Evolutionary conservation across 2,329 filamentous ascomycete species (phyloP), one percentile per base, ranked within the genome.

Genomic region (Cladophialophora psammophila): DNA sequence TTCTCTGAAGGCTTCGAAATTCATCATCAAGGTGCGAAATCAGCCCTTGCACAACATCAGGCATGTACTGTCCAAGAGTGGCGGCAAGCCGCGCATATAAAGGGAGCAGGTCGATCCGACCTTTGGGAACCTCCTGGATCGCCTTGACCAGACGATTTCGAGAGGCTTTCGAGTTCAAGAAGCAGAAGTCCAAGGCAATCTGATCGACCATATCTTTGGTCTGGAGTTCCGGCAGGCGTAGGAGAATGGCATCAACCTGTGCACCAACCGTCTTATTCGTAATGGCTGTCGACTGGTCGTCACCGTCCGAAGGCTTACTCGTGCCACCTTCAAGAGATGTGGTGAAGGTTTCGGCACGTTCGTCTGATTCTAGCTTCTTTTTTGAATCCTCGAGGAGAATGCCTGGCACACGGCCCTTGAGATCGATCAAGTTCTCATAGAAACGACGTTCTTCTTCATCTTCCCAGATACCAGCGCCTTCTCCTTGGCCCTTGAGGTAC

Each of bases 381-480:
- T 96, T 97, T 61, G 88, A 88, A 73, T 98, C 95, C 75, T 99
- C 95, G 0, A 99, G 87, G 8, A 99, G 83, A 73, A 99, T 96
- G 1, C 91, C 91, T 0, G 95, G 96, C 2, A 99, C 95, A 73
- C 97, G 96, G 73, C 96, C 95, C 76, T 96, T 97, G 15, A 99
- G 83, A 76, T 99, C 95, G 12, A 96, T 91, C 10, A 99, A 80
- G 71, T 97, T 98, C 82, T 99, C 95, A 80, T 99, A 99, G 78
- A 99, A 99, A 68, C 95, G 91, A 67, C 95, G 89, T 79, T 99
- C 94, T 63, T 99, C 95, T 76, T 99, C 95, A 74, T 99, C 95
- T 80, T 97, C 94, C 95, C 95, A 99, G 69, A 99, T 98, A 0
- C 95, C 95, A 31, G 94, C 87, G 20, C 93, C 94, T 66, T 98